phyloP scores from a whole-genome alignment of 129 eudicot species.

The Solidago caesia region DNA sequence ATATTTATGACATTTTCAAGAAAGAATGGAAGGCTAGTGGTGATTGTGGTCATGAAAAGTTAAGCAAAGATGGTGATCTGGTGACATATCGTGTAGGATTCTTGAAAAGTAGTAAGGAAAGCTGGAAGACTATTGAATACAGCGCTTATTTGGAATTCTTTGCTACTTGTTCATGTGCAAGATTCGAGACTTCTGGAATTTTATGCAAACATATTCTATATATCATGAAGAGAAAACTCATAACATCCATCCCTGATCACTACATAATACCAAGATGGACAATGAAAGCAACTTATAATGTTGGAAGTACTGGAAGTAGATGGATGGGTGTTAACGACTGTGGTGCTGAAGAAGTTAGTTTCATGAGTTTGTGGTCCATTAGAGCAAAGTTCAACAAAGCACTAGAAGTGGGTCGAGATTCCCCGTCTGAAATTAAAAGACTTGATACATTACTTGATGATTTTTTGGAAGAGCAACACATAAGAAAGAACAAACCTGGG shows the following conservation, averaged over 20 bases:
- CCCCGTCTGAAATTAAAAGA: neutral
- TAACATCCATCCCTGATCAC: neutral
- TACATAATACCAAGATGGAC: neutral
- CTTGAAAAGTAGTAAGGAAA: neutral
- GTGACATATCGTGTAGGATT: neutral
- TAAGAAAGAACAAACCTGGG: neutral
- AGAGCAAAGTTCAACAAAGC: neutral
- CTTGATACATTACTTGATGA: neutral
- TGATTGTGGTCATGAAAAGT: neutral
- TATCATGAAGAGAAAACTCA: neutral
- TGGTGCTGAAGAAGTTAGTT: neutral
- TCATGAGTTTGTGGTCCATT: neutral
- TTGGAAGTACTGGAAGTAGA: neutral
- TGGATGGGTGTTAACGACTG: neutral
- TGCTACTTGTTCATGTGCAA: neutral
- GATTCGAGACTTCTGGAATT: neutral
- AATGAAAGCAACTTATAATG: neutral
- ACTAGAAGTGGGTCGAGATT: neutral
- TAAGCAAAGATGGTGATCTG: neutral
- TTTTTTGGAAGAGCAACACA: neutral
- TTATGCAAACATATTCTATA: neutral
- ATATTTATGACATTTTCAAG: too few species aligned
- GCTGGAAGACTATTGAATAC: neutral
- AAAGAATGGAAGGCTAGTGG: neutral
- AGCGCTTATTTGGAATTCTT: neutral